phyloP scores from a whole-genome alignment of 1,284 basidiomycete genomes.

The Inonotus obliquus region DNA sequence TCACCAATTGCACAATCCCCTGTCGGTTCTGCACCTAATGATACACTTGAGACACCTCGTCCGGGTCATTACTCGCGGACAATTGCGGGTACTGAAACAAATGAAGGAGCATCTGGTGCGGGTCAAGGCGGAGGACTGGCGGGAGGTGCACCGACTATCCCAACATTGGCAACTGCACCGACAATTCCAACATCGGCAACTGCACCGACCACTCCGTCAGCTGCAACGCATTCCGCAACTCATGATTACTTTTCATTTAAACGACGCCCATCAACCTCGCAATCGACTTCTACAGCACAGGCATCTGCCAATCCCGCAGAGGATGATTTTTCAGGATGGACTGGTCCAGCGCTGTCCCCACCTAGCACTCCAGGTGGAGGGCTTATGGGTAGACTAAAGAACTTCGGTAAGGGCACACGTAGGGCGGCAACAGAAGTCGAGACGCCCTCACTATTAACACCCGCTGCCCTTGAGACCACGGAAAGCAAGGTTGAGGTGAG shows the following conservation, averaged over 20 bases:
- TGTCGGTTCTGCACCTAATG: slow-evolving; percentile 18
- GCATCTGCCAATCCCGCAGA: slow-evolving; percentile 31
- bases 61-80: slow-evolving; percentile 21
- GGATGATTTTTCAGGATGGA: slow-evolving; percentile 53
- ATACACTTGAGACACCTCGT: slow-evolving; percentile 24
- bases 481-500: slow-evolving; percentile 26
- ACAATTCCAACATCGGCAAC: not conserved
- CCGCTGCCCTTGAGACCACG: slow-evolving; percentile 22
- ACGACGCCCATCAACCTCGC: slow-evolving; percentile 38
- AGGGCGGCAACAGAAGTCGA: slow-evolving; percentile 41
- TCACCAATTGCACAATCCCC: slow-evolving; percentile 34
- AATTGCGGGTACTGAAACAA: slow-evolving; percentile 24
- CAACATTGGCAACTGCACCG: not conserved
- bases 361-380: slow-evolving; percentile 42
- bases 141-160: not conserved
- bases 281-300: slow-evolving; percentile 5
- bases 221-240: not conserved
- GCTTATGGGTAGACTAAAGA: slow-evolving; percentile 77
- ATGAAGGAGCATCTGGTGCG: slow-evolving; percentile 22
- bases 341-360: slow-evolving; percentile 39
- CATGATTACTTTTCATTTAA: slow-evolving; percentile 51
- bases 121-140: slow-evolving; percentile 16
- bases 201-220: slow-evolving; percentile 7
- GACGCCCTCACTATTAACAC: slow-evolving; percentile 26
- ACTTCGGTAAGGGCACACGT: slow-evolving; percentile 57